Evolutionary conservation across 148 eudicot species (phyloP), one percentile per base, ranked within the genome.

Genomic region (Pouteria glomerata): DNA sequence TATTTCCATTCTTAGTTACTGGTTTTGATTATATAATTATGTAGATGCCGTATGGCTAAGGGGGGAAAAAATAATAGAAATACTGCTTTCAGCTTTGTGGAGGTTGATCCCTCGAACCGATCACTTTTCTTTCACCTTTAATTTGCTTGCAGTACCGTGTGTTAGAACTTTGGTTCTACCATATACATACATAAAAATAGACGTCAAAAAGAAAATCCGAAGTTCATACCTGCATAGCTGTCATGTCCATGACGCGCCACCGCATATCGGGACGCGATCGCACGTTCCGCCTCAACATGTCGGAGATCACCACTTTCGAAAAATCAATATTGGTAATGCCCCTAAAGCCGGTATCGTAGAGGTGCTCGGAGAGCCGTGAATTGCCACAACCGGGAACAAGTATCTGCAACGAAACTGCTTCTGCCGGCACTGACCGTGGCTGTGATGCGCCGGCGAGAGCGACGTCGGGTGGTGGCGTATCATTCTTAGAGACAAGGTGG

Each of bases 221-320:
- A n/a, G n/a, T n/a, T n/a, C 24, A 6, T n/a, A 93, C 98, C 90
- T 91, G 98, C 90, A 95, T 81, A 27, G 37, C 21, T 37, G 98
- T 91, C 85, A 95, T 95, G 72, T 95, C 97, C 98, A 95, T 95
- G 37, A 91, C 88, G n/a, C 98, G 88, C 98, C 98, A 95, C 24
- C 89, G 86, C 98, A 95, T 91, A 11, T 27, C 81, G 0, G 96
- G 96, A 16, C 98, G 80, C 0, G 76, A 78, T 51, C 97, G 63
- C 42, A 95, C 90, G 72, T 95, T 91, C n/a, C 96, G 75, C 58
- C 90, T 82, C 71, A 95, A 69, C 98, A 95, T 95, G 63, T 86
- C 96, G 51, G 86, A 85, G 27, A 95, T 85, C 13, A 88, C 98
- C 62, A 95, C 98, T 62, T 91, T 95, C 3, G 98, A 95, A 73